A percentile compares a stretch with the other conserved stretches of the same genome.
Evolutionary conservation across 495 filamentous ascomycete species (phyloP).

Genomic region (Tuber umbilicatum): DNA sequence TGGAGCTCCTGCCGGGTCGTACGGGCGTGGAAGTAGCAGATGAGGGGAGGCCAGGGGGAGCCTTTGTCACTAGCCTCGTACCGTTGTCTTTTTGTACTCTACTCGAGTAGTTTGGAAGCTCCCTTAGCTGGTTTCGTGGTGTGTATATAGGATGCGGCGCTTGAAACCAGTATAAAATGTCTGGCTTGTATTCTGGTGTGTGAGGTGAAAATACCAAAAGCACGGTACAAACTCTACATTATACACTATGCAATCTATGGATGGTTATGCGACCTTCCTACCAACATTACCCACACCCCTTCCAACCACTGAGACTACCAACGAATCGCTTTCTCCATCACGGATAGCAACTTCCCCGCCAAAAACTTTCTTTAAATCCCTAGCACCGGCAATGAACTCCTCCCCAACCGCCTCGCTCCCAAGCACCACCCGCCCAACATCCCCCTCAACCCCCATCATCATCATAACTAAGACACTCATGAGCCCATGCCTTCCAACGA

Average conservation of each 20-base stretch:
- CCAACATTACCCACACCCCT: constrained; percentile 93
- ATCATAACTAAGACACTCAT: constrained; percentile 75
- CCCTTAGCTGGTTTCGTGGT: not conserved
- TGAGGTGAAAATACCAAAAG: not conserved
- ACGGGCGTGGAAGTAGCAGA: too few relatives aligned
- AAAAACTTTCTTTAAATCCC: constrained; percentile 80
- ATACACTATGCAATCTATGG: not conserved
- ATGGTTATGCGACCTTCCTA: constrained; percentile 70
- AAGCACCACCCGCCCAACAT: constrained; percentile 53
- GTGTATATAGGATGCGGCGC: not conserved
- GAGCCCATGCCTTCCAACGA: constrained; percentile 62
- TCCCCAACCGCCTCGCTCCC: constrained; percentile 64
- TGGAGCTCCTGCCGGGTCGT: too few relatives aligned
- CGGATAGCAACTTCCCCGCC: constrained; percentile 80
- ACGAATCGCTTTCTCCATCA: constrained; percentile 66
- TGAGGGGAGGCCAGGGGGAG: too few relatives aligned
- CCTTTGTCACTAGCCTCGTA: too few relatives aligned
- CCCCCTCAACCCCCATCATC: constrained; percentile 77
- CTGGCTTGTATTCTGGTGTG: not conserved
- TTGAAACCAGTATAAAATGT: not conserved
- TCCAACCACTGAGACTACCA: constrained; percentile 87
- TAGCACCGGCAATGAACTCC: constrained; percentile 65
- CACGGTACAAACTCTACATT: not conserved
- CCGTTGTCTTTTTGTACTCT: too few relatives aligned
- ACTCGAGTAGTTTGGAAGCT: not conserved